phyloP scores from a whole-genome alignment of 768 basidiomycete genomes.

The Leccinum pellstonianum region DNA sequence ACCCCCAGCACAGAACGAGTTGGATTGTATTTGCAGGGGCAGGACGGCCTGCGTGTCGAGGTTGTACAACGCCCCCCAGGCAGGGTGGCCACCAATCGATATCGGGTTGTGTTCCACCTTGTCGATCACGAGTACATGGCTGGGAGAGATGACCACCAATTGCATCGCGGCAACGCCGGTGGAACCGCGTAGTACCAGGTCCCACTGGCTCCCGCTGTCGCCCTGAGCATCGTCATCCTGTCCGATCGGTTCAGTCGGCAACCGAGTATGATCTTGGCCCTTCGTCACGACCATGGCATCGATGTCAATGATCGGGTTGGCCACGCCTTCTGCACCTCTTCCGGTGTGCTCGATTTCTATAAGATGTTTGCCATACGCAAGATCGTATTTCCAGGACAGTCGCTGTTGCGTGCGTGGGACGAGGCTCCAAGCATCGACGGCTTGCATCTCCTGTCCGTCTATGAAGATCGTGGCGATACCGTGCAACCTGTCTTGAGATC shows the following conservation, averaged over 20 bases:
- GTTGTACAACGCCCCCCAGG: constrained; percentile 78
- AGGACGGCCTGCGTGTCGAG: constrained; percentile 59
- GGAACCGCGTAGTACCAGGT: constrained; percentile 58
- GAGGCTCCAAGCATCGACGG: constrained; percentile 46
- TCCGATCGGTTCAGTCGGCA: neutral
- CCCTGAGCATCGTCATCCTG: neutral
- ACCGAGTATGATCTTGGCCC: constrained; percentile 24
- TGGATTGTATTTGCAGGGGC: constrained; percentile 66
- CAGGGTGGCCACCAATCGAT: constrained; percentile 69
- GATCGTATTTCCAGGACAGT: constrained; percentile 58
- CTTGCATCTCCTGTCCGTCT: constrained; percentile 48
- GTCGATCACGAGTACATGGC: constrained; percentile 73
- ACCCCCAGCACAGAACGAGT: constrained; percentile 87
- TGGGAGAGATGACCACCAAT: constrained; percentile 61
- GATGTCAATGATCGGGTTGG: constrained; percentile 45
- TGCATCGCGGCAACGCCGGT: constrained; percentile 84
- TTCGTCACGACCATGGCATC: constrained; percentile 69
- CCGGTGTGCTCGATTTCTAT: constrained; percentile 63
- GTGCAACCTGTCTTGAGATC: constrained; percentile 51
- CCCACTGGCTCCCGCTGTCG: constrained; percentile 43
- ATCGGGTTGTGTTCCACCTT: constrained; percentile 87
- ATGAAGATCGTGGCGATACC: constrained; percentile 57
- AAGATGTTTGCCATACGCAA: constrained; percentile 53
- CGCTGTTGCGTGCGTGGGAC: constrained; percentile 53
- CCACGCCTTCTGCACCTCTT: constrained; percentile 35